Percentiles rank a stretch among this genome's conserved stretches.
phyloP scores from a whole-genome alignment of 2,329 filamentous ascomycete genomes.

The Penicillium sp. region DNA sequence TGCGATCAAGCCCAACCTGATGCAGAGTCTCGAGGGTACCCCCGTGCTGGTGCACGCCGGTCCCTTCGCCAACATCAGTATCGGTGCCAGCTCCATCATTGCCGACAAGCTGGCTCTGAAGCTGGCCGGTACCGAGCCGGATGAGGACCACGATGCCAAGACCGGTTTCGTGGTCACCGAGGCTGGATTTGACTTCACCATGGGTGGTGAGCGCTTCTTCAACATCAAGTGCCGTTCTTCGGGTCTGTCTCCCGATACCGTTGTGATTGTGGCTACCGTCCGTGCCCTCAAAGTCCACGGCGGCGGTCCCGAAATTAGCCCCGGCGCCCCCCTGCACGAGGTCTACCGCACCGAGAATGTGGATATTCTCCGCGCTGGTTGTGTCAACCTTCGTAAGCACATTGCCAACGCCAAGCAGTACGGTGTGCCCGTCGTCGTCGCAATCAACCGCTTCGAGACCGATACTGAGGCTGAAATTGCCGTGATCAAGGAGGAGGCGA shows the following conservation, averaged over 20 bases:
- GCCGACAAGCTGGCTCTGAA: conserved; percentile 96
- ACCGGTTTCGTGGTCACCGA: conserved; percentile 94
- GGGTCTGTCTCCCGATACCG: conserved; percentile 87
- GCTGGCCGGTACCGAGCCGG: conserved; percentile 88
- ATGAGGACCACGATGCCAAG: conserved; percentile 81
- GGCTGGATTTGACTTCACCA: conserved; percentile 98
- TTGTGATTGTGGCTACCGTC: conserved; percentile 93
- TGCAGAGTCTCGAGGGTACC: conserved; percentile 97
- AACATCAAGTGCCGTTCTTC: conserved; percentile 99
- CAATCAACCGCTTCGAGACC: conserved; percentile 94
- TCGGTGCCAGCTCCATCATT: conserved; percentile 92
- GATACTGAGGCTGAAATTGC: conserved; percentile 92
- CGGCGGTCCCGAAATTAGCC: conserved; percentile 88
- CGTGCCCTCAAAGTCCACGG: conserved; percentile 96
- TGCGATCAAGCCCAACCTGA: conserved; percentile 97
- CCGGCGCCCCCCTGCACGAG: conserved; percentile 80
- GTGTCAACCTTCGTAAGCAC: conserved; percentile 93
- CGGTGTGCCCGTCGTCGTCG: conserved; percentile 91
- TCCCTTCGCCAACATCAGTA: conserved; percentile 97
- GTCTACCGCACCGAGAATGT: conserved; percentile 94
- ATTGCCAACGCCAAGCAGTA: conserved; percentile 87
- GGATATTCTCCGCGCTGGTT: conserved; percentile 85
- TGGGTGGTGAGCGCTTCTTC: conserved; percentile 99
- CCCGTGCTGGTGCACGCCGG: conserved; percentile 97
- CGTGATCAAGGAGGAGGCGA: conserved; percentile 85